phyloP scores from a whole-genome alignment of 371 early-diverging fungal genomes.

The Apophysomyces trapeziformis region DNA sequence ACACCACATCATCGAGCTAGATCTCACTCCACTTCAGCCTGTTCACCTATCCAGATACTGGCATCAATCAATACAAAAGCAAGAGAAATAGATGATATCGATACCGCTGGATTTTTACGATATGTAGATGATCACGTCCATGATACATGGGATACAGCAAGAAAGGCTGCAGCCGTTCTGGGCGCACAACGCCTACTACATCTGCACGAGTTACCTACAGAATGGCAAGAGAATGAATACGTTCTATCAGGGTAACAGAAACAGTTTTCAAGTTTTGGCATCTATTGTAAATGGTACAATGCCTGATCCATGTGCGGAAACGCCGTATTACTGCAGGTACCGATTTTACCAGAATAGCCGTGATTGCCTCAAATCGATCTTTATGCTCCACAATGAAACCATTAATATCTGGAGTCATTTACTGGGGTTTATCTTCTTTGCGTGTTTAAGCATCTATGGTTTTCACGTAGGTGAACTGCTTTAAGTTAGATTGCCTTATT shows the following conservation, averaged over 20 bases:
- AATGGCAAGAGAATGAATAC: constrained; percentile 73
- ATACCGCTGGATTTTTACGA: constrained; percentile 37
- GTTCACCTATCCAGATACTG: constrained; percentile 29
- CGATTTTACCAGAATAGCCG: constrained; percentile 60
- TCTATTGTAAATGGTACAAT: not conserved
- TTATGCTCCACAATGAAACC: constrained; percentile 74
- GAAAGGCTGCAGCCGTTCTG: constrained; percentile 52
- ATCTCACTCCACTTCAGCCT: constrained; percentile 8
- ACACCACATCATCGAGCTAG: constrained; percentile 16
- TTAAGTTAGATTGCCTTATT: not conserved
- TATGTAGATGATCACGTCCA: constrained; percentile 49
- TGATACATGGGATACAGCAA: constrained; percentile 55
- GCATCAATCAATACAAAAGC: constrained; percentile 47
- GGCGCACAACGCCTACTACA: constrained; percentile 63
- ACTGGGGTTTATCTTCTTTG: constrained; percentile 63
- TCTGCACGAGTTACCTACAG: constrained; percentile 66
- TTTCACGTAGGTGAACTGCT: constrained; percentile 46
- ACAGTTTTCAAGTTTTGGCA: not conserved
- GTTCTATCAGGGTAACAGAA: constrained; percentile 56
- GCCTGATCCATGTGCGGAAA: constrained; percentile 5
- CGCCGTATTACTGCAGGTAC: constrained; percentile 36
- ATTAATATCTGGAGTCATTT: constrained; percentile 77
- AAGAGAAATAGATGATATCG: constrained; percentile 37
- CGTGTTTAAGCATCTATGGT: constrained; percentile 56
- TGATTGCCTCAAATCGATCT: constrained; percentile 63